Conservation (phyloP, 176 grass and related monocot species). For the Bolboschoenus planiculmis region DNA sequence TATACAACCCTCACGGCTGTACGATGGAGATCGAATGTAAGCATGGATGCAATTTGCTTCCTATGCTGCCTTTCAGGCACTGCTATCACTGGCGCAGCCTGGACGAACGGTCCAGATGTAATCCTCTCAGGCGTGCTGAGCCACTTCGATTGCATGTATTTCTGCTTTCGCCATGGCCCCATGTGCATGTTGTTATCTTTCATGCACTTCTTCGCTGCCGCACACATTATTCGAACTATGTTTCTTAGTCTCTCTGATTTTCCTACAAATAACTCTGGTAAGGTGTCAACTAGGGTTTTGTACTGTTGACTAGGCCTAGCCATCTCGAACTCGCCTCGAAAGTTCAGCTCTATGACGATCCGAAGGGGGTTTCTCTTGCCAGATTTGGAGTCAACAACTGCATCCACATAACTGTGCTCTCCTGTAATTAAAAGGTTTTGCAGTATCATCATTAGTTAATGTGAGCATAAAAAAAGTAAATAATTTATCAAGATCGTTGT, state of each 20-base stretch:
- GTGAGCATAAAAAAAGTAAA: not conserved
- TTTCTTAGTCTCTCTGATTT: conserved; percentile 59
- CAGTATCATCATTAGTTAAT: not conserved
- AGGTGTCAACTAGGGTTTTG: conserved; percentile 43
- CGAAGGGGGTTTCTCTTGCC: conserved; percentile 49
- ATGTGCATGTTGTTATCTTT: conserved; percentile 98
- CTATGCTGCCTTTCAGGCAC: not conserved
- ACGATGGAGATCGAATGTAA: conserved; percentile 29
- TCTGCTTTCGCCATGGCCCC: conserved; percentile 75
- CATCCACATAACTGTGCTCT: conserved; percentile 89
- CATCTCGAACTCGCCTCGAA: conserved; percentile 86
- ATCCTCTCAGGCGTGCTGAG: conserved; percentile 22
- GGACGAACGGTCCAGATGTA: not conserved
- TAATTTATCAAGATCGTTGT: not conserved
- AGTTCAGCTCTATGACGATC: conserved; percentile 75
- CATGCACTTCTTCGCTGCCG: conserved; percentile 82
- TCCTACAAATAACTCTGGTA: conserved; percentile 73
- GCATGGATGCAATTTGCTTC: conserved; percentile 25
- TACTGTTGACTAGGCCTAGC: conserved; percentile 64
- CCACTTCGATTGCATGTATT: conserved; percentile 36
- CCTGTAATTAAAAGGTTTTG: conserved; percentile 24
- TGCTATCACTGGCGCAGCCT: not conserved
- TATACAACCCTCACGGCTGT: conserved; percentile 27
- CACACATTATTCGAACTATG: conserved; percentile 71
- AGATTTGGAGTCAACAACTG: conserved; percentile 26